phyloP scores from a whole-genome alignment of 371 early-diverging fungal species.

The Ordospora pajunii region DNA sequence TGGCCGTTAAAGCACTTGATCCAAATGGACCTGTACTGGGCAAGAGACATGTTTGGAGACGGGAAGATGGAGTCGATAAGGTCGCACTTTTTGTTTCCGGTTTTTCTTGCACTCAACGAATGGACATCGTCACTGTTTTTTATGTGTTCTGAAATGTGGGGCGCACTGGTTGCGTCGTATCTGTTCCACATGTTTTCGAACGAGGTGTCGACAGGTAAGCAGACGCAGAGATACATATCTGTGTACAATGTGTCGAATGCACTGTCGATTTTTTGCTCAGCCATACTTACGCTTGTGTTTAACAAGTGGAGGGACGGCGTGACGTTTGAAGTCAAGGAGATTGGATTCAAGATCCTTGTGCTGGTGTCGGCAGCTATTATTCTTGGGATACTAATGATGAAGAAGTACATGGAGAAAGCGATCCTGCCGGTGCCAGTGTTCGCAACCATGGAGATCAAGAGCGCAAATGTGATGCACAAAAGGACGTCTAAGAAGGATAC shows the following conservation, averaged over 20 bases:
- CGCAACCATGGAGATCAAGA: background rate
- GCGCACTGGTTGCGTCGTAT: conserved; percentile 48
- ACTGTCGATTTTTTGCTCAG: conserved; percentile 47
- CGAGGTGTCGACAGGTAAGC: conserved; percentile 49
- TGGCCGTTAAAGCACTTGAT: conserved; percentile 27
- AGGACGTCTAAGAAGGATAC: conserved; percentile 40
- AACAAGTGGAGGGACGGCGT: conserved; percentile 7
- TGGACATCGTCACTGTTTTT: conserved; percentile 57
- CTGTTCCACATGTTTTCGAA: conserved; percentile 53
- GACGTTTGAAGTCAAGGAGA: background rate
- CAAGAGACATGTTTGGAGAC: conserved; percentile 31
- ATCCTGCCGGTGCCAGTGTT: conserved; percentile 42
- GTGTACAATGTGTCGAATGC: conserved; percentile 51
- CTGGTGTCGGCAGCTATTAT: background rate
- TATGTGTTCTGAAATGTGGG: conserved; percentile 53
- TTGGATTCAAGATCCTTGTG: conserved; percentile 29
- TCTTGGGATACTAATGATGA: conserved; percentile 14
- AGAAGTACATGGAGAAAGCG: conserved; percentile 42
- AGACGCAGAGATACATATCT: conserved; percentile 53
- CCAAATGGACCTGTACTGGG: conserved; percentile 15
- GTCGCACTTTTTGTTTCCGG: background rate
- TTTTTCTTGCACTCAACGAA: conserved; percentile 46
- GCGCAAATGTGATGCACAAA: conserved; percentile 9
- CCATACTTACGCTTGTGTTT: conserved; percentile 13
- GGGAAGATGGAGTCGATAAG: conserved; percentile 17